These are phyloP conservation scores for Starmerella stigmatis DNA, from an alignment of 805 yeast species.

Conservation along the genomic window DNA sequence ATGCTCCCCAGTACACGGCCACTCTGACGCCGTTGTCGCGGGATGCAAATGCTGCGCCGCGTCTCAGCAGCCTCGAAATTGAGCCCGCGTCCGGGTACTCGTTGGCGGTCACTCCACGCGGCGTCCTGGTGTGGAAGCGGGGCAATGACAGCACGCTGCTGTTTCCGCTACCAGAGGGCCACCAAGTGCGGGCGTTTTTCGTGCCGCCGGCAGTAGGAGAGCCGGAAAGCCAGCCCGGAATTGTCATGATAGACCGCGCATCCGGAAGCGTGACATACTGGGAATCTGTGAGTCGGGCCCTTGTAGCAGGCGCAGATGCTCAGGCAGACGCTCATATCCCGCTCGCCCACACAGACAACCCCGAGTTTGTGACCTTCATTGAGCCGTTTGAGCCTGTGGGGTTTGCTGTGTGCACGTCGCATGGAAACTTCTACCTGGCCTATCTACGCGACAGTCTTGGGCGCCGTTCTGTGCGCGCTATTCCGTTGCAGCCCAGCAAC, in stretches of 20 bases:
- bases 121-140: constrained; percentile 14
- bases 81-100: constrained; percentile 11
- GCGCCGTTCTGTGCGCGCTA: constrained; percentile 36
- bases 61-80: neutral
- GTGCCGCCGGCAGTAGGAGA: constrained; percentile 46
- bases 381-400: constrained; percentile 67
- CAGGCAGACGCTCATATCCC: constrained; percentile 32
- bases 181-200: constrained; percentile 41
- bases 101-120: constrained; percentile 10
- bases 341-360: constrained; percentile 24
- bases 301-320: constrained; percentile 36
- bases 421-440: constrained; percentile 53
- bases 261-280: constrained; percentile 56
- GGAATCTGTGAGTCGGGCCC: constrained; percentile 63
- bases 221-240: constrained; percentile 46
- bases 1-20: constrained; percentile 16
- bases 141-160: constrained; percentile 6
- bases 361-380: constrained; percentile 39
- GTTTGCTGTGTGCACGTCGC: constrained; percentile 55
- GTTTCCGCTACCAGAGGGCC: constrained; percentile 13
- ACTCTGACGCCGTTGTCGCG: constrained; percentile 1
- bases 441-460: constrained; percentile 60
- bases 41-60: neutral
- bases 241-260: constrained; percentile 51
- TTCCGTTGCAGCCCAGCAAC: constrained; percentile 22